Conservation (phyloP, 2,329 filamentous ascomycete species). For the Zopfia rhizophila region DNA sequence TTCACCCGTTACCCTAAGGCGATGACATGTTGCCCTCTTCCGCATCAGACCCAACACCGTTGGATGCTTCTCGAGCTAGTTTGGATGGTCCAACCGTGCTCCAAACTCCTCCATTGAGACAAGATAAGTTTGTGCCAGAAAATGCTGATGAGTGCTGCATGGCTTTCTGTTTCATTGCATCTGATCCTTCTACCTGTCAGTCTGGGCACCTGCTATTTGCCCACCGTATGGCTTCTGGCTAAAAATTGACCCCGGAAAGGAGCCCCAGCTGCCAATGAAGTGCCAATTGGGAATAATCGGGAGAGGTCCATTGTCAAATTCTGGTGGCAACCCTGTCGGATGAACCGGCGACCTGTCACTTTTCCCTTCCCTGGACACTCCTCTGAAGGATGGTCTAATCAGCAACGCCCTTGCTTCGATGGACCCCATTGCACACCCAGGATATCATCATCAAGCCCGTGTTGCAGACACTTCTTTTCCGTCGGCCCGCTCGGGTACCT, state of each 20-base stretch:
- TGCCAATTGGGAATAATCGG: constrained; percentile 4
- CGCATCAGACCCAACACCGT: no score
- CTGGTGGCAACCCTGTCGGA: constrained; percentile 12
- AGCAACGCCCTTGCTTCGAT: no score
- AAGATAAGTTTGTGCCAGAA: no score
- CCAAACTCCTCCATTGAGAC: no score
- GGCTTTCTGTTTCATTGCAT: constrained; percentile 9
- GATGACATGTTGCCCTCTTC: no score
- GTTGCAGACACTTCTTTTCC: not conserved
- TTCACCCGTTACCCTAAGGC: no score
- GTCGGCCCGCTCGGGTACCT: not conserved
- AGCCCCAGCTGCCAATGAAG: not conserved
- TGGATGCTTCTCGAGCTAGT: no score
- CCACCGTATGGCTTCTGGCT: not conserved
- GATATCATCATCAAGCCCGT: not conserved
- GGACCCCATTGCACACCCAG: not conserved
- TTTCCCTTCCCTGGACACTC: no score
- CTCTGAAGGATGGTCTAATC: no score
- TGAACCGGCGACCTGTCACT: constrained; percentile 1
- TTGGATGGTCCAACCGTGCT: no score
- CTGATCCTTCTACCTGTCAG: not conserved
- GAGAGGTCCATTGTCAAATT: not conserved
- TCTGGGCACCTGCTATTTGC: constrained; percentile 3
- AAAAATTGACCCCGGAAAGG: constrained; percentile 3
- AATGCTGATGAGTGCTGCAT: no score